Evolutionary conservation across 192 early-diverging fungal genomes (phyloP), one percentile per base, ranked within the genome.

Genomic region (Rhizophagus clarus): DNA sequence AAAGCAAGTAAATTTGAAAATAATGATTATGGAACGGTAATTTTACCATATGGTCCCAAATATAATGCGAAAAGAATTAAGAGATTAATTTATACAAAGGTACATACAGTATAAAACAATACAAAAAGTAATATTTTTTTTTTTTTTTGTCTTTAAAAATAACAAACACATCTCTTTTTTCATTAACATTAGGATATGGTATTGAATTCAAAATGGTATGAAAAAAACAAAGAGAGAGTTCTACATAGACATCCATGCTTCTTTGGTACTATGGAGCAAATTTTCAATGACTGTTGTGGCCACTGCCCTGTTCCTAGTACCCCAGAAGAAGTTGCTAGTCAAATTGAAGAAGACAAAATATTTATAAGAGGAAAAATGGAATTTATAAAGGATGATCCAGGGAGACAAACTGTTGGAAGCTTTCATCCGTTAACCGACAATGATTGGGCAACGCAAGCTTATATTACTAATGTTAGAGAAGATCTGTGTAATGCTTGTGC

Each of bases 241-340:
- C 17, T 74, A 47, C 72, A 74, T 56, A 45, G 72, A 14, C 72
- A 74, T 31, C 72, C 72, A 37, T 74, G 72, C 26, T 74, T 74
- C 60, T 61, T 74, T 32, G 72, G 72, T 22, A 74, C 45, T 2
- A 74, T 74, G 72, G 45, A 74, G 17, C 72, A 74, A 61, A 47
- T 74, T 26, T 74, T 74, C 28, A 20, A 29, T 28, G 72, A 74
- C 20, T 61, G 72, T 74, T 74, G 72, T 60, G 72, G 72, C 5
- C 22, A 45, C 17, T 74, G 72, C 17, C 72, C 72, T 61, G 10
- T 32, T 15, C 47, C 72, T 29, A 49, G 3, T 9, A 74, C 72
- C 32, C 28, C 24, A 28, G 72, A 74, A 29, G 72, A 74, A 61
- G 60, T 29, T 17, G 17, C n/a, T 28, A 17, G 1, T 29, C 72